Evolutionary conservation across 148 eudicot genomes (phyloP).

Genomic region (Polygonum aviculare): DNA sequence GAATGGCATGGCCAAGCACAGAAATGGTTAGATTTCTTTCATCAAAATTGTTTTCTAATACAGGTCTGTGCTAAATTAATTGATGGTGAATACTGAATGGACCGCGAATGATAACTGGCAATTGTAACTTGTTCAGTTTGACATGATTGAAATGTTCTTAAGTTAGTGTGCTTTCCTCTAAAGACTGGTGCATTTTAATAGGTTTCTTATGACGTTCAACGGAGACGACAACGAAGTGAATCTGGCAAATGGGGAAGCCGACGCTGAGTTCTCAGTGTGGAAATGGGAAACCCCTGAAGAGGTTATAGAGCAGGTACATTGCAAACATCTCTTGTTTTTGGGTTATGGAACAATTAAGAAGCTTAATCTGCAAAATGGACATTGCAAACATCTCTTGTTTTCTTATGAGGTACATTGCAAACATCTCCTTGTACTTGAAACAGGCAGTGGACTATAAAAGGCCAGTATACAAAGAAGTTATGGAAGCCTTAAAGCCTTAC

Average conservation of each 20-base stretch:
- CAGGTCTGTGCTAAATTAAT: neutral
- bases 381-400: too few relatives aligned
- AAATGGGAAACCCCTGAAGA: slow-evolving; percentile 86
- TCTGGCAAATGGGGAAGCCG: slow-evolving; percentile 68
- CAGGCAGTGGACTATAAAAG: slow-evolving; percentile 98
- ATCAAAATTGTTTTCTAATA: neutral
- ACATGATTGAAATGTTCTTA: neutral
- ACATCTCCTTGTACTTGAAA: neutral
- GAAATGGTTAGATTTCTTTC: slow-evolving; percentile 49
- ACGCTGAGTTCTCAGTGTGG: slow-evolving; percentile 90
- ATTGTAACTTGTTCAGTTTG: neutral
- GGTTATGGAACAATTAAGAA: neutral
- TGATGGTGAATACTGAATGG: neutral
- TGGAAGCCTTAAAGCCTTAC: slow-evolving; percentile 52
- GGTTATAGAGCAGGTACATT: slow-evolving; percentile 75
- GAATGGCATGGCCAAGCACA: slow-evolving; percentile 99
- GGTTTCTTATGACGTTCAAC: slow-evolving; percentile 80
- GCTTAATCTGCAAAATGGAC: neutral
- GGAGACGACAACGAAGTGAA: slow-evolving; percentile 69
- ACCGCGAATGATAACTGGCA: neutral
- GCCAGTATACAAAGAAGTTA: slow-evolving; percentile 90
- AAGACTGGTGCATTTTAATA: slow-evolving; percentile 8
- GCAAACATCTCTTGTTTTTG: neutral
- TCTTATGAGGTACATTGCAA: too few relatives aligned
- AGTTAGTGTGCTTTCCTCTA: neutral